These are phyloP conservation scores for Pecoramyces ruminantium DNA, from an alignment of 192 early-diverging fungal species.

Conservation along the genomic window DNA sequence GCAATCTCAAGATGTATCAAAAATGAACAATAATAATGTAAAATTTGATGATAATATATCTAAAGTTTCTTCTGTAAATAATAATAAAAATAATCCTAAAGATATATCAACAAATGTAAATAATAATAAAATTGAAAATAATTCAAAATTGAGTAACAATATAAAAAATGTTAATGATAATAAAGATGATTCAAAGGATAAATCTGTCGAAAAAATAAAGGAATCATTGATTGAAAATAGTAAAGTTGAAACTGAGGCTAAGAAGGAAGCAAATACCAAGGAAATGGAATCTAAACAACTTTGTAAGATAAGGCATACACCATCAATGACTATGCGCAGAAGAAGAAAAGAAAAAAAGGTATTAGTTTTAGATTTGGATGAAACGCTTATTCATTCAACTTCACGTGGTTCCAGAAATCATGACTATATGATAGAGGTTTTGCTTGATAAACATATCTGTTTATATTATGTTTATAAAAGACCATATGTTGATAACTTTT, in stretches of 20 bases:
- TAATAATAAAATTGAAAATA: no score
- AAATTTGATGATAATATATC: no score
- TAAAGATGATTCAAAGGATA: no score
- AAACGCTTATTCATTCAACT: conserved; percentile 75
- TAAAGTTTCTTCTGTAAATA: no score
- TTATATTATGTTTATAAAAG: conserved; percentile 83
- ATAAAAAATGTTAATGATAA: no score
- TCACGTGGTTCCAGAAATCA: conserved; percentile 31
- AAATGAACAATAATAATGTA: no score
- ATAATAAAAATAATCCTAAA: no score
- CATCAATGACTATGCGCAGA: background rate
- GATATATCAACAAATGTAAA: no score
- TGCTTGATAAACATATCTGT: conserved; percentile 60
- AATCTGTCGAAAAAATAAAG: background rate
- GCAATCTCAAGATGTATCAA: no score
- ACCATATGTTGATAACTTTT: conserved; percentile 69
- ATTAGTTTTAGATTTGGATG: conserved; percentile 50
- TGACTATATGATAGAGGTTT: conserved; percentile 68
- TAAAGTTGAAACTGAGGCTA: background rate
- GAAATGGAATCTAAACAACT: background rate
- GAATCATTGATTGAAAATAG: background rate
- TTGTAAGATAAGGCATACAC: background rate
- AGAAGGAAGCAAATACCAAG: background rate
- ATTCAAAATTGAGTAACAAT: no score
- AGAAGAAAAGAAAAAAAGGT: background rate